Evolutionary conservation across 176 grass and related monocot genomes (phyloP), one percentile per base, ranked within the genome.

Genomic region (Coix lacrymajobi): DNA sequence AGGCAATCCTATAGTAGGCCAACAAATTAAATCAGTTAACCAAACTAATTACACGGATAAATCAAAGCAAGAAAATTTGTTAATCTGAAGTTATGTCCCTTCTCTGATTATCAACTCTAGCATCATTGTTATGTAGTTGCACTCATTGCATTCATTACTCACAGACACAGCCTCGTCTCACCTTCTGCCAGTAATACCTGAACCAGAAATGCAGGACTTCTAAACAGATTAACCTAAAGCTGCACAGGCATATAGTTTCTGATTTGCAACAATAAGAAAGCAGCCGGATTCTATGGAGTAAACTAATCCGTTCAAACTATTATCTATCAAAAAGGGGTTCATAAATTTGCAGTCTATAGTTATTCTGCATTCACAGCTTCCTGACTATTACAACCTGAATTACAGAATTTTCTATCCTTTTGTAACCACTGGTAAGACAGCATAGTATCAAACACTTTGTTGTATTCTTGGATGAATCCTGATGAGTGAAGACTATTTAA

Each of bases 391-490:
- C 48, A 72, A 79, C 12, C 38, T 1, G 39, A 84, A 83, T 69
- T 81, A 65, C 71, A 45, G 11, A 73, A n/a, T 78, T 81, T 85
- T 38, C 73, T 75, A 75, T 86, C 81, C 70, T 86, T 73, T 41
- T 77, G 90, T 48, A 90, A 60, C 81, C 85, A 86, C 37, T 76
- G 66, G 45, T 92, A 71, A 65, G 70, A 36, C 38, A 85, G 45
- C 84, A 93, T 85, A 58, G 77, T 75, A 76, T 80, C 82, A 57
- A 86, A 88, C 40, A 95, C 30, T 66, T 82, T 20, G 78, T 71
- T 65, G 60, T 83, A 49, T 80, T 92, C 85, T 88, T 86, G 65
- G 76, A 77, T 34, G 65, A 86, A 88, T 73, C 87, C 84, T 17
- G 32, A 54, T 64, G 32, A 31, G 20, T 81, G 62, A 85, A 87